Percentiles rank a stretch among this genome's conserved stretches.
Evolutionary conservation across 2,329 filamentous ascomycete species (phyloP).

Genomic region (Colletotrichum sansevieriae): DNA sequence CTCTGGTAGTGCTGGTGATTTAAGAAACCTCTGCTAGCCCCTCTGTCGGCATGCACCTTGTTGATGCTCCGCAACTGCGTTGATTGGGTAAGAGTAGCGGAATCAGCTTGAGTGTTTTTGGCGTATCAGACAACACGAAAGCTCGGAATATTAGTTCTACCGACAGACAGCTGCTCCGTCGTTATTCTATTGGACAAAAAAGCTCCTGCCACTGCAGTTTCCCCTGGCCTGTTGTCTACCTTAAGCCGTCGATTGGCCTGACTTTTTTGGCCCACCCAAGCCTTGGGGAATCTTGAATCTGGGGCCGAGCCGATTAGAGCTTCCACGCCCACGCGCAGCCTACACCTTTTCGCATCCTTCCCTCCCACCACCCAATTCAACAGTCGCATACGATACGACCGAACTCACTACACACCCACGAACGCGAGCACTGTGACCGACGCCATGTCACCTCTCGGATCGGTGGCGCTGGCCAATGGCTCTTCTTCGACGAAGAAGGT

Average conservation of each 20-base stretch:
- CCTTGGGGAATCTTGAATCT: slow-evolving; percentile 38
- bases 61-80: not conserved
- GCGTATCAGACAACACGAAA: slow-evolving; percentile 32
- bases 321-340: slow-evolving; percentile 35
- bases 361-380: slow-evolving; percentile 25
- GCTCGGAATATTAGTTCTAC: slow-evolving; percentile 17
- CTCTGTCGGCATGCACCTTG: not conserved
- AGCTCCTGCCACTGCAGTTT: slow-evolving; percentile 2
- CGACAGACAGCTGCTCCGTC: not conserved
- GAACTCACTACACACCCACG: slow-evolving; percentile 11
- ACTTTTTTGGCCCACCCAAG: slow-evolving; percentile 23
- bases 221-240: slow-evolving; percentile 10
- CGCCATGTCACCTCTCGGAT: slow-evolving; percentile 51
- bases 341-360: slow-evolving; percentile 37
- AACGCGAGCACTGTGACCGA: slow-evolving; percentile 18
- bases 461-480: slow-evolving; percentile 59
- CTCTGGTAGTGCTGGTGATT: not conserved
- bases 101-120: not conserved
- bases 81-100: slow-evolving; percentile 15
- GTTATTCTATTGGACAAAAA: slow-evolving; percentile 8
- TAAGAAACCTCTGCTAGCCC: not conserved
- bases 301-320: slow-evolving; percentile 41
- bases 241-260: slow-evolving; percentile 18
- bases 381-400: slow-evolving; percentile 3
- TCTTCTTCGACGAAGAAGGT: slow-evolving; percentile 77